Evolutionary conservation across 2,329 filamentous ascomycete species (phyloP).

Genomic region (Aspergillus pseudonomiae): DNA sequence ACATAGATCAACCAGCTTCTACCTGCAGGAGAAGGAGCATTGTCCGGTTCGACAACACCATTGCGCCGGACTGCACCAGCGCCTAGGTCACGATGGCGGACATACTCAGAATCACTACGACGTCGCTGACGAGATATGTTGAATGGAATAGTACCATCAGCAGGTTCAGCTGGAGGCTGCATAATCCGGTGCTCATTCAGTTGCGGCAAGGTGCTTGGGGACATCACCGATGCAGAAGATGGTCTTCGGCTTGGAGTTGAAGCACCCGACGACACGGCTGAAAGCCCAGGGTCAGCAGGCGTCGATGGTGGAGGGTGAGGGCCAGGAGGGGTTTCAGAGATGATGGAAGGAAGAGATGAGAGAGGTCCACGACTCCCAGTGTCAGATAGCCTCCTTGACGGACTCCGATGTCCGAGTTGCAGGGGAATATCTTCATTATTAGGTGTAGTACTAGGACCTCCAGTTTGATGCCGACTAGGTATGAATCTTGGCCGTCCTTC

Average conservation of each 20-base stretch:
- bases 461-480: constrained; percentile 58
- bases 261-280: constrained; percentile 56
- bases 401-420: constrained; percentile 49
- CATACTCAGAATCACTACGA: constrained; percentile 62
- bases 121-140: constrained; percentile 55
- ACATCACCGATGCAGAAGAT: constrained; percentile 51
- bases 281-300: constrained; percentile 62
- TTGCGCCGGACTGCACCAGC: constrained; percentile 65
- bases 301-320: constrained; percentile 66
- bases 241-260: constrained; percentile 53
- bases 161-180: constrained; percentile 41
- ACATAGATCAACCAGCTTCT: constrained; percentile 75
- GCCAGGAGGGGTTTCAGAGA: constrained; percentile 60
- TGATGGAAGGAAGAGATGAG: constrained; percentile 45
- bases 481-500: constrained; percentile 59
- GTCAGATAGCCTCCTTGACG: constrained; percentile 38
- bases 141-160: constrained; percentile 46
- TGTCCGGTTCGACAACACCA: constrained; percentile 65
- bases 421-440: constrained; percentile 57
- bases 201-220: constrained; percentile 41
- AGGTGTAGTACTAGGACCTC: constrained; percentile 51
- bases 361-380: constrained; percentile 30
- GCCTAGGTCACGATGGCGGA: constrained; percentile 58
- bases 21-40: constrained; percentile 52
- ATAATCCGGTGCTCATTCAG: constrained; percentile 42